Evolutionary conservation across 1,284 basidiomycete species (phyloP), one percentile per base, ranked within the genome.

Genomic region (Ceratobasidium sp.): DNA sequence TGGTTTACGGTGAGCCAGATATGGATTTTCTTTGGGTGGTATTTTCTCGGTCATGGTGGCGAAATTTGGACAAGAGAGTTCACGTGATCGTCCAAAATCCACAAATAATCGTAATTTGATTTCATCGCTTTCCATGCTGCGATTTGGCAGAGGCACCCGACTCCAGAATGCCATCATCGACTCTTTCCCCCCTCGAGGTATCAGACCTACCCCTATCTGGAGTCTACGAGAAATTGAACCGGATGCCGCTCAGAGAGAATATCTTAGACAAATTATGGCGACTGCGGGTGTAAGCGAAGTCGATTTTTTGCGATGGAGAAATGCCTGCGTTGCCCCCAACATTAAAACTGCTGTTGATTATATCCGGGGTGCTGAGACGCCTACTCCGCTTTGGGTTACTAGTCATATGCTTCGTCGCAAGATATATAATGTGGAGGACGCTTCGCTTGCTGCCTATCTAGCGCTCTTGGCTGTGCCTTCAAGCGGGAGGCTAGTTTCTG

Each of bases 221-320:
- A 23, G 20, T n/a, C 46, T 79, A 23, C n/a, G 39, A 10, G 55
- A 77, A 20, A 33, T 79, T 39, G 63, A 42, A 53, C 66, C 73
- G 23, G 44, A 77, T 26, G 33, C 70, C 2, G 42, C 40, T 23
- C 18, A 56, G 10, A 51, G 75, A 42, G 51, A 23, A 13, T n/a
- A 60, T 15, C 23, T 79, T 3, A 49, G 44, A 26, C 42, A 23
- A n/a, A 9, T 64, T 23, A 75, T 79, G 5, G 56, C 33, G 23
- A 44, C 12, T 39, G 18, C 20, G 28, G 66, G 61, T 55, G 68
- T 77, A 12, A 39, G 46, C 51, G 78, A 77, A 28, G 23, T 60
- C 39, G 69, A 79, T 26, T 77, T 79, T 64, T 39, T 79, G 23
- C 78, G 78, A 20, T 79, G 78, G 78, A 64, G 78, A 23, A 79